A percentile compares a stretch with the other conserved stretches of the same genome.
phyloP scores from a whole-genome alignment of 23 red algal species.

The Pyropia haitanensis region DNA sequence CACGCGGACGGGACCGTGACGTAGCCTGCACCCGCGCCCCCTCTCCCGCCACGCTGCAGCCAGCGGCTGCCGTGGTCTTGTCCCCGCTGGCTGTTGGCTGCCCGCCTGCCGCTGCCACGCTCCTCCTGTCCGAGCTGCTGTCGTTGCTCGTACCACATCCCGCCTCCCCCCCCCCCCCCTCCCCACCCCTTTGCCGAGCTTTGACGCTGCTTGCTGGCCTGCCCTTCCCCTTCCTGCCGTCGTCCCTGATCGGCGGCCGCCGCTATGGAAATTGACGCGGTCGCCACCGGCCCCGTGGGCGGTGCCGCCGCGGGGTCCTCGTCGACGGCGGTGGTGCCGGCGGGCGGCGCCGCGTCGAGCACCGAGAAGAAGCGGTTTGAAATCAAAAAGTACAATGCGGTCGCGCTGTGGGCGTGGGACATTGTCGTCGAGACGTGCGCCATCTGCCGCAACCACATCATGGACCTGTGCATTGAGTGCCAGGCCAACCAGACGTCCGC shows the following conservation, averaged over 20 bases:
- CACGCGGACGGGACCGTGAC: too few species aligned
- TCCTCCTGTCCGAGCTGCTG: too few species aligned
- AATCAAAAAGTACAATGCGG: constrained; percentile 99
- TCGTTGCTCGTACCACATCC: too few species aligned
- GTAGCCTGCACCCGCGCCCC: too few species aligned
- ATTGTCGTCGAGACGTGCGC: constrained; percentile 98
- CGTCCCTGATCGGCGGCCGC: not conserved
- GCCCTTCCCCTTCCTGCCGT: too few species aligned
- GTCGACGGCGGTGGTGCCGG: constrained; percentile 12
- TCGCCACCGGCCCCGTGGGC: not conserved
- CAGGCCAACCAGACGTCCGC: constrained; percentile 77
- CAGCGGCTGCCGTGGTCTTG: too few species aligned
- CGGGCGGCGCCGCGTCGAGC: not conserved
- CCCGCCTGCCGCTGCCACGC: too few species aligned
- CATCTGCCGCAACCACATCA: constrained; percentile 99
- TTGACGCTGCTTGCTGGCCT: too few species aligned
- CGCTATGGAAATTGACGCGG: constrained; percentile 56
- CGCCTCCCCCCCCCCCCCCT: too few species aligned
- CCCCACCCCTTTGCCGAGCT: too few species aligned
- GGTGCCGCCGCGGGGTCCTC: not conserved
- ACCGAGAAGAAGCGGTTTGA: constrained; percentile 80
- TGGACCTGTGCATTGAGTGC: constrained; percentile 99
- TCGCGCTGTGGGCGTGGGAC: constrained; percentile 97
- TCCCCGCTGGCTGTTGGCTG: too few species aligned
- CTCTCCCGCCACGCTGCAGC: too few species aligned